Base-by-base conservation (phyloP, 2,329 filamentous ascomycete genomes). In the Spiromastix sp. region DNA sequence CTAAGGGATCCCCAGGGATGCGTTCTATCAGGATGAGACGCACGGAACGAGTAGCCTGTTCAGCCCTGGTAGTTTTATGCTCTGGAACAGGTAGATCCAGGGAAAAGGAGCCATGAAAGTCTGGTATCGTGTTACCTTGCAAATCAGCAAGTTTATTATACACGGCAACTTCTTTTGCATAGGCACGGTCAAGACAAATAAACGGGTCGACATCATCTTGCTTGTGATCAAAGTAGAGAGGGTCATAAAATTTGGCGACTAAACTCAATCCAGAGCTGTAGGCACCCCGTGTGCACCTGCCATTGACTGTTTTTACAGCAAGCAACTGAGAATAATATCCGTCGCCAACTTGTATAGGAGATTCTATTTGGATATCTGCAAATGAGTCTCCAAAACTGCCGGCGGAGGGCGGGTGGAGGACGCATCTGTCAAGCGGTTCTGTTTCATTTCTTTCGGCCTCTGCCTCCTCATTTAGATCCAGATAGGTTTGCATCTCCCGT, bases 211-310 rank as follows among this genome's bases (percentile, higher is more conserved):
- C 11, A 16, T 17, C 17, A 31, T 39, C 32, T 13, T 35, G 31
- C 5, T 10, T 11, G 28, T 37, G 30, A 20, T 34, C 25, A 13
- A 25, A 34, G 13, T 37, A 40, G 19, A 40, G 38, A 34, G 38
- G 29, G 12, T 37, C 34, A 13, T 40, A 40, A 4, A 40, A 13
- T 16, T 34, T 40, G 11, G 38, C 38, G 11, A 40, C 34, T 8
- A n/a, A n/a, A n/a, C n/a, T n/a, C n/a, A n/a, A n/a, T n/a, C n/a
- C n/a, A n/a, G n/a, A n/a, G 17, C 29, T 21, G 4, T 29, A 11
- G 24, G 33, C 13, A 25, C 26, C 20, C 19, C 15, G 4, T 33
- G 17, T 15, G 11, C 17, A 9, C 9, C 7, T 15, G 11, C 16
- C 21, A 4, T 26, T 21, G n/a, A 37, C 17, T 21, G 37, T 37